These are phyloP conservation scores for Mycena kentingensis DNA, from an alignment of 768 basidiomycete genomes.

Conservation along the genomic window DNA sequence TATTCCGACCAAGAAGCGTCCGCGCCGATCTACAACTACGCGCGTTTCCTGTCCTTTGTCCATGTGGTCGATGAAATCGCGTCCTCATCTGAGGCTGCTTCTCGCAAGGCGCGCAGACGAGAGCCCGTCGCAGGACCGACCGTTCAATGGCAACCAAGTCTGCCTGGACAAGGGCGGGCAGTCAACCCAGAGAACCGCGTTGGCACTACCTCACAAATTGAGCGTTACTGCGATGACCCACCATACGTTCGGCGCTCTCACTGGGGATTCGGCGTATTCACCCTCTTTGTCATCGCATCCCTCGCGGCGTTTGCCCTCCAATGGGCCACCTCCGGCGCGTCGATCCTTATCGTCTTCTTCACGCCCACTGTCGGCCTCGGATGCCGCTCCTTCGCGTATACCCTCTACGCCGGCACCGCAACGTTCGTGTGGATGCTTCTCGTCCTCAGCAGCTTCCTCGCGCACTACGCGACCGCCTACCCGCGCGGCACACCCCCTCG, in stretches of 20 bases:
- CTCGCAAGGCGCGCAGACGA: conserved; percentile 9
- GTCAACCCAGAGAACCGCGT: conserved; percentile 19
- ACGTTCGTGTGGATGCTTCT: conserved; percentile 34
- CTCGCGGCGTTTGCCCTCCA: conserved; percentile 32
- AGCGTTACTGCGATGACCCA: conserved; percentile 25
- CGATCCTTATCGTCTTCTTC: conserved; percentile 29
- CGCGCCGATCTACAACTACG: conserved; percentile 27
- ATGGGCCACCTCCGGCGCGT: conserved; percentile 34
- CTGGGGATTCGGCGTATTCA: conserved; percentile 27
- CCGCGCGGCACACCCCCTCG: not conserved
- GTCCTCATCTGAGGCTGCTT: conserved; percentile 8
- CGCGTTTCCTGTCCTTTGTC: conserved; percentile 22
- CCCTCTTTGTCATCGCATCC: conserved; percentile 33
- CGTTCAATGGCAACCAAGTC: conserved; percentile 4
- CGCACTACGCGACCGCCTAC: conserved; percentile 10
- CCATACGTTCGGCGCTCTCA: conserved; percentile 2
- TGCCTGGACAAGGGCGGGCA: conserved; percentile 3
- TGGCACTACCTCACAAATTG: conserved; percentile 23
- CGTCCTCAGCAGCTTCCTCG: conserved; percentile 30
- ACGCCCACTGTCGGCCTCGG: conserved; percentile 37
- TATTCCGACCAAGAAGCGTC: conserved; percentile 23
- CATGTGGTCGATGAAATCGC: conserved; percentile 21
- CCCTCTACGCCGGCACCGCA: conserved; percentile 31
- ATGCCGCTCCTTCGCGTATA: conserved; percentile 36
- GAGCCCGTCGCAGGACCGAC: conserved; percentile 16